Evolutionary conservation across 768 basidiomycete species (phyloP), one percentile per base, ranked within the genome.

Genomic region (Hygrophorus pudorinus): DNA sequence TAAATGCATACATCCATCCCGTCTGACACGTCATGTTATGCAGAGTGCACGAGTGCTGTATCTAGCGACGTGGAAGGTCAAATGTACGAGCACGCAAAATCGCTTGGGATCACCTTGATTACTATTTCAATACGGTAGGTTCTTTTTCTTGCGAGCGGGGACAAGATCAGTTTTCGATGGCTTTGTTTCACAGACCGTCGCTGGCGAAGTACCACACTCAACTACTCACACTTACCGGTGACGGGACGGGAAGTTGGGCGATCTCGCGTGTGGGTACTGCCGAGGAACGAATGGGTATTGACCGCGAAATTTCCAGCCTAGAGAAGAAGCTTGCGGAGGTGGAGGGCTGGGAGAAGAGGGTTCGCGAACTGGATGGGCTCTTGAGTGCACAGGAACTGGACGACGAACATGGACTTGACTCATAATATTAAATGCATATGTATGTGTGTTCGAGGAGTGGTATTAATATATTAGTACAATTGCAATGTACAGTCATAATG

Each of bases 31-130:
- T 2, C 8, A n/a, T 5, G n/a, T 24, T 7, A 17, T 12, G 38
- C 56, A 85, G 92, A 98, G 57, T 96, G 91, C 61, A 97, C 93
- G 5, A 89, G 85, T 44, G 94, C 93, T 1, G 90, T 98, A 8
- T 93, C 90, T 10, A 88, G 86, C 49, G 94, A 98, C 57, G 92
- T 97, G 16, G 93, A 98, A 59, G 92, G 92, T 0, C 70, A 78
- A 51, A 92, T 98, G 88, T 98, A 97, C 65, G 86, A 93, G 59
- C 80, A 88, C 50, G 83, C 86, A 21, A 96, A 96, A 62, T 72
- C 79, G 27, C 67, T 88, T 10, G 90, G 84, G 1, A 91, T 96
- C 56, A 93, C 93, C 0, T 72, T 98, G 38, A 84, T 98, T 46
- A 97, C 92, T 3, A 89, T 97, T 41, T 92, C 92, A 12, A 68